Percentiles rank a stretch among this genome's conserved stretches.
These are phyloP conservation scores for Xylaria telfairii DNA, from an alignment of 495 filamentous ascomycete species.

Conservation along the genomic window DNA sequence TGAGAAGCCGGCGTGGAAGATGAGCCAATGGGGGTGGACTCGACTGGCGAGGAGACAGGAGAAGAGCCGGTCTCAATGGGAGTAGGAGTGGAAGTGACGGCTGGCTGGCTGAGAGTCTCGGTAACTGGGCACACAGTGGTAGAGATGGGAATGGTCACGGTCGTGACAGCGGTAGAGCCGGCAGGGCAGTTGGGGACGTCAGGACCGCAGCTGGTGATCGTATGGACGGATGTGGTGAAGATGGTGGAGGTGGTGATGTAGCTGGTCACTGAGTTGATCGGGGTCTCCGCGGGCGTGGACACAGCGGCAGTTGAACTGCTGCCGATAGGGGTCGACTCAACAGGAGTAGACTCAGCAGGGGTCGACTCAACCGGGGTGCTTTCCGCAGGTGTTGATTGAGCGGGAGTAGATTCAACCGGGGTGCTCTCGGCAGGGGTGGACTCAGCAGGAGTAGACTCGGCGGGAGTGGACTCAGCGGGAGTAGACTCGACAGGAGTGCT, in stretches of 20 bases:
- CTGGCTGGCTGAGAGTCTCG: slow-evolving; percentile 43
- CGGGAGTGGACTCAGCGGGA: not conserved
- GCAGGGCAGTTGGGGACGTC: slow-evolving; percentile 66
- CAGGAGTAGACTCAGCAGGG: slow-evolving; percentile 29
- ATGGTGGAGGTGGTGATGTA: slow-evolving; percentile 64
- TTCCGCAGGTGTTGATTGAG: slow-evolving; percentile 15
- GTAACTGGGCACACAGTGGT: slow-evolving; percentile 65
- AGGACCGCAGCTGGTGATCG: slow-evolving; percentile 65
- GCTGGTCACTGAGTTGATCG: slow-evolving; percentile 40
- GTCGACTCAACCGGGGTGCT: slow-evolving; percentile 28
- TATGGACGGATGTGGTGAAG: slow-evolving; percentile 63
- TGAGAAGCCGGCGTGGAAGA: slow-evolving; percentile 36
- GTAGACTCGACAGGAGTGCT: slow-evolving; percentile 16
- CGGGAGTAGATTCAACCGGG: slow-evolving; percentile 28
- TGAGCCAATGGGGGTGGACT: slow-evolving; percentile 28
- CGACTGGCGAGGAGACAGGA: slow-evolving; percentile 24
- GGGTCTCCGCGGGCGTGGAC: slow-evolving; percentile 26
- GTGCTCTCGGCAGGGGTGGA: slow-evolving; percentile 1
- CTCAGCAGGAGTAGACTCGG: not conserved
- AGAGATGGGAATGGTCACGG: slow-evolving; percentile 65
- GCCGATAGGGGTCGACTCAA: slow-evolving; percentile 24
- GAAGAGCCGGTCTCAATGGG: slow-evolving; percentile 29
- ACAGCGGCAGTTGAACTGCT: slow-evolving; percentile 38
- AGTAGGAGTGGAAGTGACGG: slow-evolving; percentile 24
- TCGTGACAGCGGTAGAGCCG: slow-evolving; percentile 53